Base-by-base conservation (phyloP, 1,284 basidiomycete species). In the Vanrija sp. region DNA sequence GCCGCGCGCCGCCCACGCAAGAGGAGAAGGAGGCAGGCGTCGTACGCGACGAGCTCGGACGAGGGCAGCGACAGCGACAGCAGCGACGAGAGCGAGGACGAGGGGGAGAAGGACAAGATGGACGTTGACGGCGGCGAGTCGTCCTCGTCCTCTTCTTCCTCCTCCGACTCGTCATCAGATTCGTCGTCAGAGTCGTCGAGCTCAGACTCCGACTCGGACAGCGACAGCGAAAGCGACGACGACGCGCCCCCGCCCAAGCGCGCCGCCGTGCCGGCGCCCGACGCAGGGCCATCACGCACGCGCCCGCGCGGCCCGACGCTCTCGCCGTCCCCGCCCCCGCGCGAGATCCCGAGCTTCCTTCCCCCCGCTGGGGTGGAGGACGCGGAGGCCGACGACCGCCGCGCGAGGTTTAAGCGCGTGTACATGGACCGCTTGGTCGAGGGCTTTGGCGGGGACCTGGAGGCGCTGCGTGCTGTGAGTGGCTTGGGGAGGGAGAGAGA, bases 361-460 rank as follows among this genome's bases (percentile, higher is more conserved):
- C 47, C 56, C 10, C 37, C 53, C 20, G 20, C 46, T 6, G 47
- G 23, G 19, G 31, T 31, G 31, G 54, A 20, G 10, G 51, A 53
- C 15, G 41, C 7, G 15, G 66, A 61, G 42, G 67, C 69, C 51
- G 68, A 70, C 18, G 63, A 67, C 19, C 59, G 71, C 27, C 54
- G 68, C 38, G 59, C 61, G 20, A 57, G 62, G 45, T 76, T 76
- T 49, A 67, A 66, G 51, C 61, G 65, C 44, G 67, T 76, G 41
- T 76, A 74, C 56, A 75, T 76, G 73, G 73, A 73, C 60, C 71
- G 69, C 44, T 51, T 76, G 22, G 71, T 76, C 9, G 64, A 74
- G 56, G 74, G 68, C 1, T 76, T 76, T 45, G 72, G 74, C 0
- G 64, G 59, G 18, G 74, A 76, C 50, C 43, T 76, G 59, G 74